Evolutionary conservation across 306 rosid species (phyloP), one percentile per base, ranked within the genome.

Genomic region (Lathyrus tuberosus): DNA sequence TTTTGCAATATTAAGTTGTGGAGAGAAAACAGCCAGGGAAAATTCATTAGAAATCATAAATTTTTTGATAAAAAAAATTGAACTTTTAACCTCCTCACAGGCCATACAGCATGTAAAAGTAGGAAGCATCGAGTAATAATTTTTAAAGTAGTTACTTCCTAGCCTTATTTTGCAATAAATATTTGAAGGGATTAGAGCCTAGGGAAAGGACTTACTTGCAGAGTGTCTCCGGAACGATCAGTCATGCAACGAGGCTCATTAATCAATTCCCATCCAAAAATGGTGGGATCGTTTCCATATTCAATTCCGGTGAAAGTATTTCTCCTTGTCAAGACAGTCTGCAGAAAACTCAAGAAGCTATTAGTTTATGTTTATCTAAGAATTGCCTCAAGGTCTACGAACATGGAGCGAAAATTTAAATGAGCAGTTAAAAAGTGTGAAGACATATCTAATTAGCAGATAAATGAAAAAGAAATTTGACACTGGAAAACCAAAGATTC

Each of bases 211-310:
- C 95, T 81, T 88, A 94, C 99, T 72, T 94, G 99, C 35, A 94
- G 97, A 68, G 97, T 88, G 78, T 94, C 95, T 28, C 96, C 99
- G 42, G 99, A 94, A 77, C 92, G 83, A 84, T 94, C 99, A 66
- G 92, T 79, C 71, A 84, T 79, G 88, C 99, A 91, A 65, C 99
- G 97, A n/a, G 99, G 99, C 75, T 94, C 99, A 17, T 94, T 94
- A 44, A 94, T 94, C 85, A 94, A 85, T 83, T 94, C 99, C 99
- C 99, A 94, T 30, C 74, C 99, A 48, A 94, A 94, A 75, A 94
- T 91, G 80, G 95, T 84, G 52, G 97, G 97, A 60, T 94, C 99
- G 64, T 94, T 78, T 84, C 97, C 77, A 79, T 94, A 94, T 77
- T 89, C 87, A 58, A 94, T 79, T 71, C 97, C 87, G 22, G 84